Evolutionary conservation across 257 asterid species (phyloP).

Genomic region (Rehmannia glutinosa): DNA sequence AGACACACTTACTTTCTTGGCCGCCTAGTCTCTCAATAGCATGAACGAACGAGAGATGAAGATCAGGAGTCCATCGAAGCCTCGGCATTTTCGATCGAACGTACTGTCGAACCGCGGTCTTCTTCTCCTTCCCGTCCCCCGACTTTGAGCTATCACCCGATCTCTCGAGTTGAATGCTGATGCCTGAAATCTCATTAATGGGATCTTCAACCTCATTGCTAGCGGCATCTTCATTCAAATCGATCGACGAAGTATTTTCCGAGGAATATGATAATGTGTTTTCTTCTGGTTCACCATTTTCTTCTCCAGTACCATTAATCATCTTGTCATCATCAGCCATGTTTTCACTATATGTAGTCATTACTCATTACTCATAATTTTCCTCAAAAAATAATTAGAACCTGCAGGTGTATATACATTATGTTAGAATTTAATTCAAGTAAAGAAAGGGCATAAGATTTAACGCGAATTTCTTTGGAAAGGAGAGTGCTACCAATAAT

Average conservation of each 20-base stretch:
- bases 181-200: conserved; percentile 21
- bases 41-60: conserved; percentile 79
- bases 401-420: background rate
- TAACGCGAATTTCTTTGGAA: background rate
- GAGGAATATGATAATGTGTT: conserved; percentile 35
- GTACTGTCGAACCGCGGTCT: conserved; percentile 54
- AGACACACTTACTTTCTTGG: conserved; percentile 71
- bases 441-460: background rate
- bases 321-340: conserved; percentile 35
- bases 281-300: conserved; percentile 10
- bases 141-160: conserved; percentile 26
- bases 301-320: conserved; percentile 11
- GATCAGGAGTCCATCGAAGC: conserved; percentile 93
- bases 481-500: too few relatives aligned
- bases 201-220: conserved; percentile 31
- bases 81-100: conserved; percentile 83
- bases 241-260: conserved; percentile 43
- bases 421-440: background rate
- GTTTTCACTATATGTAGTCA: background rate
- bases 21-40: conserved; percentile 92
- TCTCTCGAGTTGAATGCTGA: conserved; percentile 27
- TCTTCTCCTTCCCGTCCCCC: conserved; percentile 29
- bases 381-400: too few relatives aligned
- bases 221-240: conserved; percentile 64
- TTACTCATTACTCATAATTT: background rate